Percentiles rank a stretch among this genome's conserved stretches.
phyloP scores from a whole-genome alignment of 495 filamentous ascomycete genomes.

The Hypoxylon lienhwacheense region DNA sequence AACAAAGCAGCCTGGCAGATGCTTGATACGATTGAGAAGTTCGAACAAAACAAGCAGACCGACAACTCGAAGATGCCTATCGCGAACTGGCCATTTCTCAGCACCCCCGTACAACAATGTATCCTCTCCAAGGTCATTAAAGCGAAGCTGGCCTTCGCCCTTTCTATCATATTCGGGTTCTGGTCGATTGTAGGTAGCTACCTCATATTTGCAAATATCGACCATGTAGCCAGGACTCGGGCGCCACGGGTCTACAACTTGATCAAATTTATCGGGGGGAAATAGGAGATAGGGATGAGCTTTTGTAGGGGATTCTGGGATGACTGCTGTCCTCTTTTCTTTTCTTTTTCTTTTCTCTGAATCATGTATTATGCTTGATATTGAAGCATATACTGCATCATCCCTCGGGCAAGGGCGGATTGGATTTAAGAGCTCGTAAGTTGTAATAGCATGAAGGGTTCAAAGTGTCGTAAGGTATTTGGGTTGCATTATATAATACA shows the following conservation, averaged over 20 bases:
- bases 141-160: conserved; percentile 38
- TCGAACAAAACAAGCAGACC: conserved; percentile 25
- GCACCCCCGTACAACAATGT: conserved; percentile 14
- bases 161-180: conserved; percentile 44
- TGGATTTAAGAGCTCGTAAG: too few relatives aligned
- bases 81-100: conserved; percentile 33
- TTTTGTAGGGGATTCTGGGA: neutral
- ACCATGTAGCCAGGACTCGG: conserved; percentile 15
- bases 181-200: conserved; percentile 43
- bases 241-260: conserved; percentile 1
- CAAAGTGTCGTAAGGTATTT: neutral
- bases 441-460: too few relatives aligned
- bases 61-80: conserved; percentile 12
- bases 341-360: neutral
- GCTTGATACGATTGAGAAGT: conserved; percentile 51
- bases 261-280: neutral
- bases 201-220: conserved; percentile 20
- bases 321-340: neutral
- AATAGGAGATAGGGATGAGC: too few relatives aligned
- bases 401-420: neutral
- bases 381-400: neutral
- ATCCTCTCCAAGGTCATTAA: conserved; percentile 29
- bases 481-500: too few relatives aligned
- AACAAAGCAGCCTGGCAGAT: conserved; percentile 62
- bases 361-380: neutral